Evolutionary conservation across 257 asterid species (phyloP), one percentile per base, ranked within the genome.

Genomic region (Solanum tacnaense): DNA sequence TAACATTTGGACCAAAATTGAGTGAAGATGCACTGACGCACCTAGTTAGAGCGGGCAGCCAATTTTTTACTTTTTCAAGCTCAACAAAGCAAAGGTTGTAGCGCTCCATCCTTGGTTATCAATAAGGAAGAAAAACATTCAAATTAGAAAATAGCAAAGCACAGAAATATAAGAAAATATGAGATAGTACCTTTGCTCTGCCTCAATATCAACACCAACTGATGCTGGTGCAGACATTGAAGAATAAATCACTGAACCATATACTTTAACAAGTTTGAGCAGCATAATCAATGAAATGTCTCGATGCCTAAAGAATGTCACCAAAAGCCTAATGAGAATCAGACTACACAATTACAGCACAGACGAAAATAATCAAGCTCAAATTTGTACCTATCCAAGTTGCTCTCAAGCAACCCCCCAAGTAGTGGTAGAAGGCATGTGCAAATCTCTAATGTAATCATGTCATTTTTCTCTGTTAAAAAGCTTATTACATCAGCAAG

Each of bases 121-220:
- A 76, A 38, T 20, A 58, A 67, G 38, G 16, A 75, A 25, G 46
- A 18, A 75, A n/a, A 81, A 46, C 16, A 46, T 5, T 81, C 67
- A 46, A 46, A 81, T 81, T 81, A 81, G 68, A 81, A 81, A 2
- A 46, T 46, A 18, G 41, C 38, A 29, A 81, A 29, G 29, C 20
- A 29, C 3, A 6, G 65, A 81, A 29, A 34, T 81, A 81, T 81
- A 81, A 81, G 67, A 81, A 29, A 46, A 49, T 81, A 46, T 46
- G n/a, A 46, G 85, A 81, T 81, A 49, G 27, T 46, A 96, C 99
- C 99, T 96, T 91, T 92, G 96, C 90, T 97, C 99, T 36, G 99
- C 99, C 93, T 96, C 99, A 84, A 97, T 94, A 93, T 97, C 98
- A 87, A 97, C 99, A 68, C 98, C 99, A 83, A 97, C 99, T 73